phyloP scores from a whole-genome alignment of 805 yeast species.

The Candida pseudofarinosa region DNA sequence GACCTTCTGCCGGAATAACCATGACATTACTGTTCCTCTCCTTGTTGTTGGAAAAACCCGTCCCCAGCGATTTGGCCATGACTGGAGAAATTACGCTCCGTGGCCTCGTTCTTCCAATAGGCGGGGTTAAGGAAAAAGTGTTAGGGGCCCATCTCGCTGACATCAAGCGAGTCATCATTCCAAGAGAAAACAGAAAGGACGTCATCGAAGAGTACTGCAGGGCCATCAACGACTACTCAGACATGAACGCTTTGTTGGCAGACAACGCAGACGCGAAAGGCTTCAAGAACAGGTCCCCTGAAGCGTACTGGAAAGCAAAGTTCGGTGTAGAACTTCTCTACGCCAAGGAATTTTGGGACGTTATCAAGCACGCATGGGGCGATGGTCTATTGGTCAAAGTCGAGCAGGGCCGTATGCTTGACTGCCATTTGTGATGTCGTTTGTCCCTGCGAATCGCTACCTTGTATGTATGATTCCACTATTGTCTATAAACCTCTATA shows the following conservation, averaged over 20 bases:
- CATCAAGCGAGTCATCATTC: constrained; percentile 57
- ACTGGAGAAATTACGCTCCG: constrained; percentile 82
- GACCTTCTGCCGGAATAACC: constrained; percentile 47
- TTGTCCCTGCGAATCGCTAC: no score
- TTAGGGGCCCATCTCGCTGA: constrained; percentile 72
- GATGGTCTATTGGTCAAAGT: constrained; percentile 30
- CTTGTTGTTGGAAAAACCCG: constrained; percentile 39
- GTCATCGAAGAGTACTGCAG: constrained; percentile 54
- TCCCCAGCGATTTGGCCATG: constrained; percentile 60
- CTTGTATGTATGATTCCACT: no score
- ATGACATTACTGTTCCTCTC: constrained; percentile 47
- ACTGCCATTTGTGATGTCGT: constrained; percentile 21
- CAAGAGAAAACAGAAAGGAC: constrained; percentile 66
- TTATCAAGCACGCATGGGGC: constrained; percentile 67
- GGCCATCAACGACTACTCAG: constrained; percentile 25
- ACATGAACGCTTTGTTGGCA: constrained; percentile 31
- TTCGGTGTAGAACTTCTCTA: constrained; percentile 58
- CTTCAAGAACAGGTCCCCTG: constrained; percentile 44
- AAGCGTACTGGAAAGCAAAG: constrained; percentile 46
- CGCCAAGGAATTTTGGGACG: constrained; percentile 78
- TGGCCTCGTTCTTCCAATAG: constrained; percentile 76
- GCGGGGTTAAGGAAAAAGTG: constrained; percentile 75
- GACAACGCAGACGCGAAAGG: constrained; percentile 28
- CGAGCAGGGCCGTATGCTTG: constrained; percentile 25
- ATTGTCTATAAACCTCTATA: no score